Evolutionary conservation across 192 early-diverging fungal genomes (phyloP).

Genomic region (Mortierella claussenii): DNA sequence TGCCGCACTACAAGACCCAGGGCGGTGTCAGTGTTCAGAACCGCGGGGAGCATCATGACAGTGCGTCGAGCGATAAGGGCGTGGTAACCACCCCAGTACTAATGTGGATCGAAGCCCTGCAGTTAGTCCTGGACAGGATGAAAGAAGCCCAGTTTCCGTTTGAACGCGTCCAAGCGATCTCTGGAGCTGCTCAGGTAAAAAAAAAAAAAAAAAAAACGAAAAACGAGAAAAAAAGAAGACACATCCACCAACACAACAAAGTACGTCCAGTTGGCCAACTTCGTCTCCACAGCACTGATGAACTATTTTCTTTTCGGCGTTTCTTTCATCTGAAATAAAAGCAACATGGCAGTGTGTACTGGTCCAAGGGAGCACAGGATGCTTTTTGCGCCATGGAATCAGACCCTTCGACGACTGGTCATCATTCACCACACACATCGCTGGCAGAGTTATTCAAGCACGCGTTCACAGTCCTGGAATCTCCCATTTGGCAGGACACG

Average conservation of each 20-base stretch:
- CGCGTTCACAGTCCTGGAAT: conserved; percentile 65
- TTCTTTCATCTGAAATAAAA: conserved; percentile 25
- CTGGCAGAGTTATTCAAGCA: conserved; percentile 49
- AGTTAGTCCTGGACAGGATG: conserved; percentile 66
- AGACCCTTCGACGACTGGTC: no score
- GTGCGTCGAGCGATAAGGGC: conserved; percentile 16
- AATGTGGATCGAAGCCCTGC: conserved; percentile 85
- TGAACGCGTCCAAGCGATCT: conserved; percentile 59
- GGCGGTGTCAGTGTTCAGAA: conserved; percentile 14
- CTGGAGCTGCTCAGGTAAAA: conserved; percentile 80
- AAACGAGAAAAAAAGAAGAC: neutral
- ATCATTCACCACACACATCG: no score
- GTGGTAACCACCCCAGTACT: conserved; percentile 73
- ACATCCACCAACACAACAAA: neutral
- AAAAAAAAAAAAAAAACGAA: no score
- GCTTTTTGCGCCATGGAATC: conserved; percentile 55
- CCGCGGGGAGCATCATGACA: neutral
- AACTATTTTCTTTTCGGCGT: neutral
- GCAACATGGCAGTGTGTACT: conserved; percentile 91
- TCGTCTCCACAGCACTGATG: no score
- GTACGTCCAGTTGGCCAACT: no score
- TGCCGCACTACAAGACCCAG: conserved; percentile 64
- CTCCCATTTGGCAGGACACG: conserved; percentile 89
- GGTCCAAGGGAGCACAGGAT: conserved; percentile 61
- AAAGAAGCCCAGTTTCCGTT: conserved; percentile 43